phyloP scores from a whole-genome alignment of 2,329 filamentous ascomycete species.

The Pyrenophora teres region DNA sequence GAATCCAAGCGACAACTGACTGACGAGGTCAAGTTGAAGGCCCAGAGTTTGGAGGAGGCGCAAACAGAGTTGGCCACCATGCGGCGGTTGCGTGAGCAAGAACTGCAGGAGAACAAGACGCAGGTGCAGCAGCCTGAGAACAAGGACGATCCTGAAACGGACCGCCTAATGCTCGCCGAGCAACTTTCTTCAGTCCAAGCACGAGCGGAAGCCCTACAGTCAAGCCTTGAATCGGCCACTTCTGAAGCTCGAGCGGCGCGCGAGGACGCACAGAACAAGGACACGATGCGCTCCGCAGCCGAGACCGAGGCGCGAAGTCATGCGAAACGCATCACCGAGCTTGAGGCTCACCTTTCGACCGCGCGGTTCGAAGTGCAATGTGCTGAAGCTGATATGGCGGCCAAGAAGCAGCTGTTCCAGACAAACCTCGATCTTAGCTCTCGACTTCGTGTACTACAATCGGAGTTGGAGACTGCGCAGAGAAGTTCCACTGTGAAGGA shows the following conservation, averaged over 20 bases:
- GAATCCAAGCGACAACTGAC: slow-evolving; percentile 7
- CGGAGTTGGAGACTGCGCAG: slow-evolving; percentile 21
- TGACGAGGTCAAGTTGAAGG: slow-evolving; percentile 7
- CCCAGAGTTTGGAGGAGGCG: slow-evolving; percentile 6
- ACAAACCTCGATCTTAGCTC: slow-evolving; percentile 31
- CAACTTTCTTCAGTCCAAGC: slow-evolving; percentile 33
- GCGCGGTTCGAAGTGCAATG: slow-evolving; percentile 35
- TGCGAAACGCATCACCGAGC: slow-evolving; percentile 20
- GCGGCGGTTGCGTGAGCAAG: slow-evolving; percentile 5
- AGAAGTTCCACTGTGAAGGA: neutral
- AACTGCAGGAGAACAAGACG: slow-evolving; percentile 11
- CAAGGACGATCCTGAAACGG: slow-evolving; percentile 7
- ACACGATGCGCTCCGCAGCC: slow-evolving; percentile 10
- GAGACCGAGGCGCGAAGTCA: slow-evolving; percentile 15
- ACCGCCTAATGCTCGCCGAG: slow-evolving; percentile 19
- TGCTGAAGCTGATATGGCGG: slow-evolving; percentile 29
- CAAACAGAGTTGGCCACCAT: slow-evolving; percentile 3
- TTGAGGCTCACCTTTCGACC: slow-evolving; percentile 31
- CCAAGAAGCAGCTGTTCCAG: slow-evolving; percentile 35
- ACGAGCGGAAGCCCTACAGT: slow-evolving; percentile 32
- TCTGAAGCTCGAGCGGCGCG: slow-evolving; percentile 31
- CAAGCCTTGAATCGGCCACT: slow-evolving; percentile 33
- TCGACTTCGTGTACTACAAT: slow-evolving; percentile 25
- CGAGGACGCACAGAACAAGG: slow-evolving; percentile 25
- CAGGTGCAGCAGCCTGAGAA: slow-evolving; percentile 1